Base-by-base conservation (phyloP, 176 grass and related monocot genomes). In the Zizania latifolia region DNA sequence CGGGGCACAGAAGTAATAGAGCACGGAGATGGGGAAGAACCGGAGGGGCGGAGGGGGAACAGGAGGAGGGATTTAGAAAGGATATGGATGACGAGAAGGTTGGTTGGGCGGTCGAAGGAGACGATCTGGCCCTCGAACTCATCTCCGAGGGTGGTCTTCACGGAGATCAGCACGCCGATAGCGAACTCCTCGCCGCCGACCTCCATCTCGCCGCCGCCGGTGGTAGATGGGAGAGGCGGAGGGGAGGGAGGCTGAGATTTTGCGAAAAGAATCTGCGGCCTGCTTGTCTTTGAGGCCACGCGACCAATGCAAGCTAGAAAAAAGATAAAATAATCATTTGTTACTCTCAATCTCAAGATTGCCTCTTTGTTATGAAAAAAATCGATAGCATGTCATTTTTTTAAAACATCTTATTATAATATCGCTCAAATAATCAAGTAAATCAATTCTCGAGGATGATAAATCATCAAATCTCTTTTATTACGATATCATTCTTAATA, bases 81-180 rank as follows among this genome's bases (percentile, higher is more conserved):
- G 95, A 99, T 99, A 99, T 99, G 95, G 61, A 99, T 82, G 41
- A 94, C 84, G 89, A 99, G 81, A 31, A 99, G 86, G 87, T 94
- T 94, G 79, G 84, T 90, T 29, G 82, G 78, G 62, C 89, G 95
- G 68, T 99, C 91, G 84, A 90, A 94, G 76, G 84, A 83, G 40
- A 98, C 83, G 91, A 98, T 92, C 86, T 99, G 95, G 68, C 89
- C 95, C 58, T 94, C 84, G 81, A 94, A 82, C 31, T 94, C 91
- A 3, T 94, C 91, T 22, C 87, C 91, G 13, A 99, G 72, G 14
- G 95, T 94, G 31, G 95, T 94, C 60, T 84, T 82, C 19, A 87
- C 70, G 29, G 91, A 92, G 69, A 99, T 81, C 68, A 94, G 65
- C 44, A 90, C 88, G 32, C 95, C 95, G 6, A 94, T 83, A 10